phyloP scores from a whole-genome alignment of 441 rosid species.

The Sinapis alba region DNA sequence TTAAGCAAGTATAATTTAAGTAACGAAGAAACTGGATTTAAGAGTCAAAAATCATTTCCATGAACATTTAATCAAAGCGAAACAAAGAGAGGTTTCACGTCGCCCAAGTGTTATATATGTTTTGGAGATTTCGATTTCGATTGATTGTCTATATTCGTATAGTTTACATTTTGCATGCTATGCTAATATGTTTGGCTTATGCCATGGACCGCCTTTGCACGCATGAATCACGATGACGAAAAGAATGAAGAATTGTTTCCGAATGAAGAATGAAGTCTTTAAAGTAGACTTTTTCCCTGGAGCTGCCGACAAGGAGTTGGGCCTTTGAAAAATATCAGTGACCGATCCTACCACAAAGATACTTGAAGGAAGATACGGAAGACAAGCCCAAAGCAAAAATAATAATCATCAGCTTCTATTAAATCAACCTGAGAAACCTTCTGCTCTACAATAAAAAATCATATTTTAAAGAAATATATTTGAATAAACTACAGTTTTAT shows the following conservation, averaged over 20 bases:
- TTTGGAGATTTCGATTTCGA: background rate
- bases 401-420: background rate
- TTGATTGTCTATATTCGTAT: background rate
- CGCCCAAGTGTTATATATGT: background rate
- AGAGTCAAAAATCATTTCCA: slow-evolving; percentile 4
- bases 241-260: background rate
- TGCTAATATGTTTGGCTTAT: background rate
- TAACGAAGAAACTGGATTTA: background rate
- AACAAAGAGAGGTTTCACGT: background rate
- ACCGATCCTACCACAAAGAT: background rate
- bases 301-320: background rate
- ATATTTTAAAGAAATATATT: no score
- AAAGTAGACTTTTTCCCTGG: background rate
- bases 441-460: no score
- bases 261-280: no score
- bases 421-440: background rate
- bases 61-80: background rate
- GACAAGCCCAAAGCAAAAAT: background rate
- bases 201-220: background rate
- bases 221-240: background rate
- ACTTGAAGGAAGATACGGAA: background rate
- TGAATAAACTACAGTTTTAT: background rate
- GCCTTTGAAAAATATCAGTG: background rate
- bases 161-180: background rate
- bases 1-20: background rate